Evolutionary conservation across 495 filamentous ascomycete genomes (phyloP).

Genomic region (Aspergillus sclerotioniger): DNA sequence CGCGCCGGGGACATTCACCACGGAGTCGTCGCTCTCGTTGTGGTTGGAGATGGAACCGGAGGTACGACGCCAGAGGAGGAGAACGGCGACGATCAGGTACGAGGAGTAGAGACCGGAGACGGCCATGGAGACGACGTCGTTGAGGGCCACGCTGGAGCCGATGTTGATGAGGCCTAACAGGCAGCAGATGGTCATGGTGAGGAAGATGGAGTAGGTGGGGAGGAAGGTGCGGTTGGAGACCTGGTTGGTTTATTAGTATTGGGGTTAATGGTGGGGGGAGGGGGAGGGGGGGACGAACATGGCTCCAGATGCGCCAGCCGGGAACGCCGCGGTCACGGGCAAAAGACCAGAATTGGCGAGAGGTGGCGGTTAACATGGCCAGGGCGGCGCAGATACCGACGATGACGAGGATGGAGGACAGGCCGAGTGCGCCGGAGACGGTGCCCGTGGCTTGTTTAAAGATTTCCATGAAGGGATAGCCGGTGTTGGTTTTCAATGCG

Average conservation of each 20-base stretch:
- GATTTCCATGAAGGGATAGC: slow-evolving; percentile 52
- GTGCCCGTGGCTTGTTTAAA: slow-evolving; percentile 43
- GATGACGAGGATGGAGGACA: slow-evolving; percentile 44
- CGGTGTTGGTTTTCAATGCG: slow-evolving; percentile 30
- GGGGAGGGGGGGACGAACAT: slow-evolving; percentile 30
- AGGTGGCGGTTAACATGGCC: slow-evolving; percentile 46
- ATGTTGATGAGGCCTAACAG: slow-evolving; percentile 46
- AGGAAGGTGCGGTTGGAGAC: slow-evolving; percentile 33
- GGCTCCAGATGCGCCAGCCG: slow-evolving; percentile 39
- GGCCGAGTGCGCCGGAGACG: slow-evolving; percentile 37
- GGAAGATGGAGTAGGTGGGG: slow-evolving; percentile 39
- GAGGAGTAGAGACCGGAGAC: slow-evolving; percentile 43
- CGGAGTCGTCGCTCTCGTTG: slow-evolving; percentile 18
- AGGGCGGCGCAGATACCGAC: slow-evolving; percentile 40
- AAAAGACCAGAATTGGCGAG: slow-evolving; percentile 56
- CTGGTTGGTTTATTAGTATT: slow-evolving; percentile 11
- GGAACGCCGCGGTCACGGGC: slow-evolving; percentile 52
- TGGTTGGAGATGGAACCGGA: slow-evolving; percentile 31
- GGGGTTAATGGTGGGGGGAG: no score
- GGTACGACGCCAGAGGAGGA: slow-evolving; percentile 49
- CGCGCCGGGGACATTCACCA: slow-evolving; percentile 29
- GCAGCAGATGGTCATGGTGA: slow-evolving; percentile 31
- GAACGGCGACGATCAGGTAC: slow-evolving; percentile 40
- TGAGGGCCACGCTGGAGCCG: slow-evolving; percentile 46
- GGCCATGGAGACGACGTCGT: slow-evolving; percentile 42